Percentiles rank a stretch among this genome's conserved stretches.
Conservation (phyloP, 2,329 filamentous ascomycete genomes). For the Scedosporium boydii region DNA sequence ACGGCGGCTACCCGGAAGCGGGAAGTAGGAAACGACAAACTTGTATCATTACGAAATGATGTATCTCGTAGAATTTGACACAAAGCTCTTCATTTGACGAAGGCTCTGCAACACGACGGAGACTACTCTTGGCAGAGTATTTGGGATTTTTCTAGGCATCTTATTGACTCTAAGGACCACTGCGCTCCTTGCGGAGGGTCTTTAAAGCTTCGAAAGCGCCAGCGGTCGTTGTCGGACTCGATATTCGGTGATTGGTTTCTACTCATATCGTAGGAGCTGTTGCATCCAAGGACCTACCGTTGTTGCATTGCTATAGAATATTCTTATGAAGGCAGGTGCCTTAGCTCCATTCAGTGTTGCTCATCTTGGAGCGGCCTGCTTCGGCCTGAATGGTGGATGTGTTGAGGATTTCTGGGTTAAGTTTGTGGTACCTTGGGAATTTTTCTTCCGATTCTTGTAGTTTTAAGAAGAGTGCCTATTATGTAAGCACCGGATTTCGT, state of each 20-base stretch:
- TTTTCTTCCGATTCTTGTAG: neutral
- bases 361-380: neutral
- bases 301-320: neutral
- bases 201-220: constrained; percentile 93
- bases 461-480: neutral
- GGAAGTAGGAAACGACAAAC: too few species aligned
- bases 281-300: neutral
- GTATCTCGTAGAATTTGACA: constrained; percentile 80
- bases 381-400: neutral
- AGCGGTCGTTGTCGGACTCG: neutral
- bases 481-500: neutral
- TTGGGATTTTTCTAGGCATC: constrained; percentile 66
- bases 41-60: constrained; percentile 16
- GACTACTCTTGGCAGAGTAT: constrained; percentile 81
- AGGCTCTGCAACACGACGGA: constrained; percentile 89
- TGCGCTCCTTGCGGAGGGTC: constrained; percentile 39
- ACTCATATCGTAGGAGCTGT: neutral
- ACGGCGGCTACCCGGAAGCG: constrained; percentile 11
- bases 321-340: neutral
- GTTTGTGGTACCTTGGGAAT: neutral
- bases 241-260: neutral
- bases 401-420: neutral
- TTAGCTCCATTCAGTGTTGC: neutral
- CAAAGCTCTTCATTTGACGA: constrained; percentile 72
- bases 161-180: constrained; percentile 82